Base-by-base conservation (phyloP, 108 stramenopile genomes). In the Cyclostephanos tholiformis region DNA sequence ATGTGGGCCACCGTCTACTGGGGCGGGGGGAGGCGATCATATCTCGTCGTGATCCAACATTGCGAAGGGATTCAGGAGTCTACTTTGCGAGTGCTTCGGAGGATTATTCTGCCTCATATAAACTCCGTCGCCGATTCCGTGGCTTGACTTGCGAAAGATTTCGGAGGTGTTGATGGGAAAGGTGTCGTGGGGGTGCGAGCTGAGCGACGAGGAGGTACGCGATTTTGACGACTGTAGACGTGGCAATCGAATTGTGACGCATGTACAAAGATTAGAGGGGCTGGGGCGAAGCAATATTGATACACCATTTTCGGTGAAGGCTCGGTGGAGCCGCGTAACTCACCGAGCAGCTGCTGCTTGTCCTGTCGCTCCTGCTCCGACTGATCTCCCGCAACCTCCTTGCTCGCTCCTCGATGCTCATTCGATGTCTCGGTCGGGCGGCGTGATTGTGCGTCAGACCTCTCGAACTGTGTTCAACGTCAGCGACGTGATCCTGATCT, bases 381-480 rank as follows among this genome's bases (percentile, higher is more conserved):
- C 79, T 80, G 64, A 80, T 51, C 64, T 80, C 79, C 38, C 79
- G 69, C 73, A 80, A 60, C 48, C 57, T 70, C 36, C 63, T 56
- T 0, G 73, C 79, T n/a, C 79, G 67, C 17, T 80, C 79, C 55
- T 80, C 73, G 29, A 74, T 63, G 26, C 65, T 58, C 27, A 73
- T 61, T 16, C 30, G 29, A 35, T n/a, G 20, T 5, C 67, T 74
- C 53, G 25, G 26, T 55, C 53, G 53, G 27, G 57, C 25, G 27
- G 26, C 23, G 4, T 25, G 23, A 2, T 2, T 0, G 9, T 26
- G 26, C 56, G 44, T 39, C 32, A 38, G 2, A 44, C 22, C 5
- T 1, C 63, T 49, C 52, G 32, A 38, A 0, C n/a, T 29, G 17
- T 29, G 51, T 41, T 69, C 67, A 5, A 30, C 17, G 23, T 59